These are phyloP conservation scores for Conticribra weissflogii DNA, from an alignment of 108 stramenopile species.

Conservation along the genomic window DNA sequence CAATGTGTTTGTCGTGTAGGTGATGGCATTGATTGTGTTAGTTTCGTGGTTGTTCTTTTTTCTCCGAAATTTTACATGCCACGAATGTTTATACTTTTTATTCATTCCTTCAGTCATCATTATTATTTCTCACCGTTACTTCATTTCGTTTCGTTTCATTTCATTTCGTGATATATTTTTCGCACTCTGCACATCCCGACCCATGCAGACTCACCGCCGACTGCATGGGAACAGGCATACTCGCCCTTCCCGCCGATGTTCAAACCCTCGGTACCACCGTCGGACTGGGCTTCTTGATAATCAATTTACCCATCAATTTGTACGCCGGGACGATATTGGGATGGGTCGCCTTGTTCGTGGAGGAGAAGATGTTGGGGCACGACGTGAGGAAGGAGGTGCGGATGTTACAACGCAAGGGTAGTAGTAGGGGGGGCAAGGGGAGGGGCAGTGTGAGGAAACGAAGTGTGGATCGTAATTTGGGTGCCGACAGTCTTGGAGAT, in stretches of 20 bases:
- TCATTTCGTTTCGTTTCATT: too few species aligned
- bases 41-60: too few species aligned
- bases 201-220: conserved; percentile 77
- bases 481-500: background rate
- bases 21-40: too few species aligned
- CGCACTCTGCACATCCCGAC: too few species aligned
- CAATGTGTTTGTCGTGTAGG: too few species aligned
- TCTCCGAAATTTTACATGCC: too few species aligned
- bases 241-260: conserved; percentile 65
- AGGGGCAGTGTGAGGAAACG: background rate
- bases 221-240: conserved; percentile 78
- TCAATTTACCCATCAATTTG: conserved; percentile 65
- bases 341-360: conserved; percentile 52
- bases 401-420: too few species aligned
- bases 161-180: too few species aligned
- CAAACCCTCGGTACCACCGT: conserved; percentile 49
- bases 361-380: conserved; percentile 31
- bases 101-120: too few species aligned
- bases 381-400: conserved; percentile 3
- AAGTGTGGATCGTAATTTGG: too few species aligned
- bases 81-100: too few species aligned
- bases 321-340: conserved; percentile 65
- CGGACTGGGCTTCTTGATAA: conserved; percentile 62
- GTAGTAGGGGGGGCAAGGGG: background rate
- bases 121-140: too few species aligned